Evolutionary conservation across 139 green algal species (phyloP), one percentile per base, ranked within the genome.

Genomic region (Monoraphidium neglectum): DNA sequence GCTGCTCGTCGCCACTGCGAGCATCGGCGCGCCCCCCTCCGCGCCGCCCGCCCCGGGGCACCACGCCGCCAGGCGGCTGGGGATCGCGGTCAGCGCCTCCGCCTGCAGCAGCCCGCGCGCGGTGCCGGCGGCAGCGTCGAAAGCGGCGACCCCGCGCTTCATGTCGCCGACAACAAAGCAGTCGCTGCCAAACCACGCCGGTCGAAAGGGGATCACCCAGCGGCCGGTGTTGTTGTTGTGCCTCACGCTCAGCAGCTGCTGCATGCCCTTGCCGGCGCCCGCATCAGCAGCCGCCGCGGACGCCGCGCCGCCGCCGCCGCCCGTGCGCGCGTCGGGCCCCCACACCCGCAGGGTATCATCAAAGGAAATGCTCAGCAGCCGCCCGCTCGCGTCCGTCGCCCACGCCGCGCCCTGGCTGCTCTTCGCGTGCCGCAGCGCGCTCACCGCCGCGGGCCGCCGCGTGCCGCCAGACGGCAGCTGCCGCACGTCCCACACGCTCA

Each of bases 331-430:
- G n/a, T n/a, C n/a, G n/a, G n/a, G n/a, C n/a, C 4, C 49, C 90
- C 89, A 95, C 30, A 95, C 57, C 2, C 76, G 69, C 28, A 94
- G 36, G 0, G 91, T 93, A 74, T 95, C 82, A 72, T 95, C 91
- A 57, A 89, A 90, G 1, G 79, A 87, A 24, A 87, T 92, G 23
- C 66, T 82, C 35, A 92, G 35, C 4, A 95, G 54, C 51, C 87
- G 78, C 35, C 43, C 70, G 6, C 40, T 83, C 18, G 88, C 90
- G 49, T 94, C 87, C 5, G 83, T 80, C 18, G 85, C 82, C 80
- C 89, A 95, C 68, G 83, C 87, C 0, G 88, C 90, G 21, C 67
- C 83, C 36, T 95, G 88, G 63, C 87, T 92, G 80, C 73, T 89
- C 61, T 88, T 77, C 15, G 5, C 24, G 76, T 94, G 90, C 1